These are phyloP conservation scores for Cladosporium velox DNA, from an alignment of 2,329 filamentous ascomycete genomes.

Conservation along the genomic window DNA sequence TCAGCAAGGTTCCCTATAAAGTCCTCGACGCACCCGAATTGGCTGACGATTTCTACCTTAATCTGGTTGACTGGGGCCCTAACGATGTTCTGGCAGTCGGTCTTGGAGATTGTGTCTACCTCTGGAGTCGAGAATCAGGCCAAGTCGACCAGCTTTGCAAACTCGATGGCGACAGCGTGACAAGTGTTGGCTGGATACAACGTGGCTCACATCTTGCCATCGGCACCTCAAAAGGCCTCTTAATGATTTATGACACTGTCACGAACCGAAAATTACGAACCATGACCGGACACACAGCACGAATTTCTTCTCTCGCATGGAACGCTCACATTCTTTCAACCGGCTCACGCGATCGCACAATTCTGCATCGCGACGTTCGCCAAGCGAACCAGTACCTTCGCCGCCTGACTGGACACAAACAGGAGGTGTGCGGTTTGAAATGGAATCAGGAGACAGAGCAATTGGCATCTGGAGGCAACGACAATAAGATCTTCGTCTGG, in stretches of 20 bases:
- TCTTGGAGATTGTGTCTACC: constrained; percentile 89
- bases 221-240: constrained; percentile 88
- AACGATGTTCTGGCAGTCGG: constrained; percentile 93
- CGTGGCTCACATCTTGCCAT: constrained; percentile 90
- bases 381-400: constrained; percentile 87
- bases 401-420: constrained; percentile 90
- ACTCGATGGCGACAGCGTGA: constrained; percentile 88
- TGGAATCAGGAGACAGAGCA: constrained; percentile 98
- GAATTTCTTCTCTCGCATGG: constrained; percentile 94
- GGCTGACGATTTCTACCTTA: constrained; percentile 96
- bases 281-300: constrained; percentile 93
- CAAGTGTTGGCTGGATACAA: constrained; percentile 98
- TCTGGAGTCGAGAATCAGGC: constrained; percentile 94
- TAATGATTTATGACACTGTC: constrained; percentile 97
- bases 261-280: constrained; percentile 81
- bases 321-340: constrained; percentile 97
- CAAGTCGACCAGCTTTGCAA: constrained; percentile 93
- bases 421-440: constrained; percentile 93
- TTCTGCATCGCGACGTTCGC: constrained; percentile 93
- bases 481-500: constrained; percentile 99
- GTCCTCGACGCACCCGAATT: constrained; percentile 94
- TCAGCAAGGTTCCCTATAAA: constrained; percentile 97
- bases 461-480: constrained; percentile 91
- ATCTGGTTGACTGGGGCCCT: constrained; percentile 96
- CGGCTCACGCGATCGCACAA: constrained; percentile 87